phyloP scores from a whole-genome alignment of 768 basidiomycete genomes.

The Rhizopogon vesiculosus region DNA sequence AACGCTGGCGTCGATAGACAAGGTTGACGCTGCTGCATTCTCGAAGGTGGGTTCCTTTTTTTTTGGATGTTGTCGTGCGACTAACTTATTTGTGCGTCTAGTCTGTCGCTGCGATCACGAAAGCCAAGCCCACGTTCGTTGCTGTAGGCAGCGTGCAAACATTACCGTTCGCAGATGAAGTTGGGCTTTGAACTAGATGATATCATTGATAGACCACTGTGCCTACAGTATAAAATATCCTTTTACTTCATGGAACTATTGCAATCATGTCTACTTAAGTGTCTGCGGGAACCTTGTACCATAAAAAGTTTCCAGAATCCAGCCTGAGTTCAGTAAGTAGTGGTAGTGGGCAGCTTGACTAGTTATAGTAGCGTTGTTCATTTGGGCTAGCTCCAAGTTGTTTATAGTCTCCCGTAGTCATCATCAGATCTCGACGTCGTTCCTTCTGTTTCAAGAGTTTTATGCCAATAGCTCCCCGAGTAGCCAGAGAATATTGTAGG shows the following conservation, averaged over 20 bases:
- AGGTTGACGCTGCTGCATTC: conserved; percentile 59
- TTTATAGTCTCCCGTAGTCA: too few relatives aligned
- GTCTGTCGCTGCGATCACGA: conserved; percentile 64
- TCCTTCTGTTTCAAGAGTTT: too few relatives aligned
- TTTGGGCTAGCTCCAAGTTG: too few relatives aligned
- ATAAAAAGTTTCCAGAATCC: neutral
- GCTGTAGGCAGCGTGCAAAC: conserved; percentile 73
- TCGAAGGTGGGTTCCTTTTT: conserved; percentile 51
- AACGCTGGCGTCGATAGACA: conserved; percentile 66
- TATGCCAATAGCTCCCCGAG: too few relatives aligned
- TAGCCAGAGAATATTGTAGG: too few relatives aligned
- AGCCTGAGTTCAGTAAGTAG: too few relatives aligned
- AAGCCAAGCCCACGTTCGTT: conserved; percentile 81
- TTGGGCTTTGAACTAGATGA: conserved; percentile 55
- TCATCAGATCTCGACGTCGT: too few relatives aligned
- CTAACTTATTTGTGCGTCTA: conserved; percentile 19
- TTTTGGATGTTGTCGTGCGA: neutral
- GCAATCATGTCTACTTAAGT: too few relatives aligned
- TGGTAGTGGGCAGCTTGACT: too few relatives aligned
- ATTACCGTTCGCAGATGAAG: conserved; percentile 81
- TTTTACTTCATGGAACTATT: neutral
- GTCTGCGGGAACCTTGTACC: too few relatives aligned
- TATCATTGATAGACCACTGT: neutral
- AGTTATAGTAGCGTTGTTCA: too few relatives aligned
- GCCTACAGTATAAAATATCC: neutral